Conservation (phyloP, 768 basidiomycete species). For the Suillus cothurnatus region DNA sequence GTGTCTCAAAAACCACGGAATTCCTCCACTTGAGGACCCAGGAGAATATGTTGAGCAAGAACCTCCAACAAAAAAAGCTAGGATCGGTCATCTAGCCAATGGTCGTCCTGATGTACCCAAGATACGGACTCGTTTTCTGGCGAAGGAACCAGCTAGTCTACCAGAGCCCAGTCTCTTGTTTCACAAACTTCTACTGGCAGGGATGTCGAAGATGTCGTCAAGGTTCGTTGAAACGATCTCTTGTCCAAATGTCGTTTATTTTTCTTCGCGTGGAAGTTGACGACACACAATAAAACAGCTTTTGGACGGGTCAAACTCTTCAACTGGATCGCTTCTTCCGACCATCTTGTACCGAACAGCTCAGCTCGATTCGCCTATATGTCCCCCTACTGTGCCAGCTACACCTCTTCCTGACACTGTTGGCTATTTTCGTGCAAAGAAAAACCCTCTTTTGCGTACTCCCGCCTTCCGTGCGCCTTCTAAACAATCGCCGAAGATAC, state of each 20-base stretch:
- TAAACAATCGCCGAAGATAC: slow-evolving; percentile 12
- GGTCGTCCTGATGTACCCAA: neutral
- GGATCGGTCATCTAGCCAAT: slow-evolving; percentile 13
- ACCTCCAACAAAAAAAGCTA: slow-evolving; percentile 21
- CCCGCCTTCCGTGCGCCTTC: slow-evolving; percentile 8
- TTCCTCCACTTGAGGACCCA: neutral
- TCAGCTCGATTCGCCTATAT: neutral
- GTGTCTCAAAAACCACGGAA: neutral
- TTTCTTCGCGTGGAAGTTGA: slow-evolving; percentile 6
- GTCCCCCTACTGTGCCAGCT: slow-evolving; percentile 24
- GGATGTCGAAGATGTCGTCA: slow-evolving; percentile 14
- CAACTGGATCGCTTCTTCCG: slow-evolving; percentile 9
- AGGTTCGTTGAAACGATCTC: slow-evolving; percentile 10
- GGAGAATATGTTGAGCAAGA: neutral
- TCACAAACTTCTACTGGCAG: slow-evolving; percentile 28
- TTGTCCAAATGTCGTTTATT: neutral
- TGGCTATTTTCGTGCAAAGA: slow-evolving; percentile 23
- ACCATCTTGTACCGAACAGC: slow-evolving; percentile 1
- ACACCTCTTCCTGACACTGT: slow-evolving; percentile 28
- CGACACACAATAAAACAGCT: slow-evolving; percentile 14
- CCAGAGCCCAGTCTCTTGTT: slow-evolving; percentile 40
- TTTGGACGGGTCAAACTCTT: slow-evolving; percentile 5
- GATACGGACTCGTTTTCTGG: slow-evolving; percentile 19
- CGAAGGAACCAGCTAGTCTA: slow-evolving; percentile 41
- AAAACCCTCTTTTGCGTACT: slow-evolving; percentile 28